Base-by-base conservation (phyloP, 2,329 filamentous ascomycete genomes). In the Penicillium fuscoglaucum region DNA sequence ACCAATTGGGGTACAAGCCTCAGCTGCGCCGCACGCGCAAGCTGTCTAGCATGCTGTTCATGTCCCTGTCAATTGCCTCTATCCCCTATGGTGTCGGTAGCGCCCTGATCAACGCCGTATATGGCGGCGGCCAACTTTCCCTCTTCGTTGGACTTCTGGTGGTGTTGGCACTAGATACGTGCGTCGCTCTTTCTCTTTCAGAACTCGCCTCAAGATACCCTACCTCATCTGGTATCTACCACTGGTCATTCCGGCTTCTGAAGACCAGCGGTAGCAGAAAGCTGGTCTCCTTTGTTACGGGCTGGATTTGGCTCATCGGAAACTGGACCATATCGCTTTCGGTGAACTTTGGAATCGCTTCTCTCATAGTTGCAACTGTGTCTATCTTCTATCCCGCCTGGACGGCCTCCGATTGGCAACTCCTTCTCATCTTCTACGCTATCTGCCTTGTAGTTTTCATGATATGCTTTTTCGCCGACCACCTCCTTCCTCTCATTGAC, bases 401-500 rank as follows among this genome's bases (percentile, higher is more conserved):
- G 69, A 75, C 69, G 0, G 75, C 82, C 45, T 80, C 79, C 40
- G 70, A 79, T 28, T 91, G 88, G 80, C 87, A 91, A 72, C 78
- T 89, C 17, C 85, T 89, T 57, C 78, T 91, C 26, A 85, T 91
- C 63, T 91, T 91, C 76, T 82, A 90, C 65, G 87, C 78, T 48
- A 80, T 91, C 62, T 90, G 87, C n/a, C 66, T 91, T 0, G 65
- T 87, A 19, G 87, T 84, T 61, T 85, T 90, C 63, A 69, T 83
- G 47, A 84, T 90, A 54, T 90, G 88, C 61, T 79, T 84, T 1
- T 81, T 90, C 40, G 84, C 84, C 44, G 90, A 91, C 72, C 80
- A 79, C 35, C 88, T 84, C 74, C 79, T 92, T 39, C 88, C 87
- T 0, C 74, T 82, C 63, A 80, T 87, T 1, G 85, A 88, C 4